Conservation (phyloP, 176 grass and related monocot species). For the Typha latifolia region DNA sequence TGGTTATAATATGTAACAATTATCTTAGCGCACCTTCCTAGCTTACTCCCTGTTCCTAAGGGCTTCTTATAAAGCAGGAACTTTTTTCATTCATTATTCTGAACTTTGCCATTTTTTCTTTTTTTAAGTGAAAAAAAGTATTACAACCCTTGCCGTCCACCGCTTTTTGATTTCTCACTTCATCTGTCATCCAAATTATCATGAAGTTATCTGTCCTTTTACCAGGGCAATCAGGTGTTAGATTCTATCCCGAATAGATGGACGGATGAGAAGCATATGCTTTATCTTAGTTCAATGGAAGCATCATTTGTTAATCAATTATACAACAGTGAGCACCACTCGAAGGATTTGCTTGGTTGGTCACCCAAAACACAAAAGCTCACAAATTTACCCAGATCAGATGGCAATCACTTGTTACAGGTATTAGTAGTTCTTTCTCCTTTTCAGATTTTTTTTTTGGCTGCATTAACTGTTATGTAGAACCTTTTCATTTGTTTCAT, state of each 20-base stretch:
- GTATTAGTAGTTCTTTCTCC: constrained; percentile 4
- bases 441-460: constrained; percentile 3
- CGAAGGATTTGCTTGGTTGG: constrained; percentile 26
- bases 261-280: constrained; percentile 78
- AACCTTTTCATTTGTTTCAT: constrained; percentile 1
- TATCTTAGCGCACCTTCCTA: no score
- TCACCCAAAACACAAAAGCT: constrained; percentile 21
- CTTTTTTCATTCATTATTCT: no score
- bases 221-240: constrained; percentile 33
- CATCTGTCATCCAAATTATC: constrained; percentile 7
- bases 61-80: no score
- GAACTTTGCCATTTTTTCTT: no score
- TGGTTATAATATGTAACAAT: no score
- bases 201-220: constrained; percentile 22
- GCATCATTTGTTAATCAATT: constrained; percentile 58
- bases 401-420: constrained; percentile 14
- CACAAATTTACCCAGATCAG: constrained; percentile 21
- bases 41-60: no score
- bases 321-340: constrained; percentile 23
- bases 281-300: constrained; percentile 66
- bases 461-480: constrained; percentile 10
- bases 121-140: background rate
- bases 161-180: background rate
- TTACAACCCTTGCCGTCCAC: background rate
- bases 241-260: constrained; percentile 47